Conservation (phyloP, 2,329 filamentous ascomycete species). For the Pseudofabraea citricarpa region DNA sequence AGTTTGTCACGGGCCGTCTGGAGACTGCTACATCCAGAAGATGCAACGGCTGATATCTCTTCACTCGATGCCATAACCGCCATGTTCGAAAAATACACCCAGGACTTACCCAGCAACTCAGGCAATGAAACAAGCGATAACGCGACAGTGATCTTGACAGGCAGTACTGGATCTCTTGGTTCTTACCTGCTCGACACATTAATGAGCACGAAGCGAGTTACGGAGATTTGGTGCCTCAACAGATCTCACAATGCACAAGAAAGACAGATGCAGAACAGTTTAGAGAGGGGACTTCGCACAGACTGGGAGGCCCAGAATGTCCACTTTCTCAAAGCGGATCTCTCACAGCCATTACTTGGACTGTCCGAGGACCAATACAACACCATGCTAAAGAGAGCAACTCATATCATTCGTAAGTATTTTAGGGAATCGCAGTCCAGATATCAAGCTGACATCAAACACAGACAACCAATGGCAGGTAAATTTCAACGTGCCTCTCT, state of each 20-base stretch:
- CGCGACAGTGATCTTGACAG: slow-evolving; percentile 28
- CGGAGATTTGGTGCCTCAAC: slow-evolving; percentile 43
- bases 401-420: slow-evolving; percentile 29
- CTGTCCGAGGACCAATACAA: slow-evolving; percentile 24
- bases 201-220: slow-evolving; percentile 24
- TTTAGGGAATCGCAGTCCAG: slow-evolving; percentile 15
- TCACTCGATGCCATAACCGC: not conserved
- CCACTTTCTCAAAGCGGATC: slow-evolving; percentile 44
- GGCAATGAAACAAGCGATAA: no score
- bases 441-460: not conserved
- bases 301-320: slow-evolving; percentile 31
- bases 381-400: slow-evolving; percentile 10
- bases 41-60: not conserved
- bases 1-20: not conserved
- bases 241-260: slow-evolving; percentile 18
- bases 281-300: slow-evolving; percentile 32
- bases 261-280: slow-evolving; percentile 13
- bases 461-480: slow-evolving; percentile 31
- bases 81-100: not conserved
- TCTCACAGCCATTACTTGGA: slow-evolving; percentile 41
- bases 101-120: not conserved
- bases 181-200: slow-evolving; percentile 40
- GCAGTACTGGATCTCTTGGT: slow-evolving; percentile 43
- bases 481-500: slow-evolving; percentile 29
- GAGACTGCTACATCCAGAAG: not conserved